Evolutionary conservation across 257 asterid species (phyloP), one percentile per base, ranked within the genome.

Genomic region (Scutellaria baicalensis): DNA sequence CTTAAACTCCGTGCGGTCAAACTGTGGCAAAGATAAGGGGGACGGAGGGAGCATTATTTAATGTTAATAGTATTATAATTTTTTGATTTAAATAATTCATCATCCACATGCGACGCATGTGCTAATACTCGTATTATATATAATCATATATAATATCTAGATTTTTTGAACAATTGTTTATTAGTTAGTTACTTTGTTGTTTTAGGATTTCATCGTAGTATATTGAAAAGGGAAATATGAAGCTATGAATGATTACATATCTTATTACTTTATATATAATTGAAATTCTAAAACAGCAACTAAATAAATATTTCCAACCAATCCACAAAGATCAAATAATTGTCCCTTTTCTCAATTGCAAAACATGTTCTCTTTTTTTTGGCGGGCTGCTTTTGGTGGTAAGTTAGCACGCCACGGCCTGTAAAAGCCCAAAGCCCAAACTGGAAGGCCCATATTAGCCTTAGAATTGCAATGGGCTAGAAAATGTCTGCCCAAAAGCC

Each of bases 341-440:
- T 8, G 6, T 39, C 9, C 40, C 20, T 9, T 16, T 50, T 18
- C 31, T 60, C 55, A 35, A 48, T 43, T 12, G 42, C n/a, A 75
- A 47, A 18, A 36, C 5, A 69, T 31, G 35, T 14, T 10, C 6
- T 10, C 49, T 2, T 18, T 51, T 55, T 20, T 61, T 7, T 66
- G 82, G 95, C 95, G 96, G 96, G 96, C 94, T 86, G 92, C 96
- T 83, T 72, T 71, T 66, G 31, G 77, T 69, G 40, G 83, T 80
- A 40, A 73, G 81, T 80, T 71, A 83, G 90, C 90, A 77, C 78
- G 92, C 96, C 96, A 48, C 97, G 61, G 93, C 95, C 92, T 68
- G 42, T 66, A 50, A 61, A n/a, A 48, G 1, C 40, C 20, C 47
- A 67, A 63, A 74, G 77, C 75, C 77, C 82, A 11, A 51, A 59